A percentile compares a stretch with the other conserved stretches of the same genome.
These are phyloP conservation scores for Naganishia randhawae DNA, from an alignment of 768 basidiomycete genomes.

Conservation along the genomic window DNA sequence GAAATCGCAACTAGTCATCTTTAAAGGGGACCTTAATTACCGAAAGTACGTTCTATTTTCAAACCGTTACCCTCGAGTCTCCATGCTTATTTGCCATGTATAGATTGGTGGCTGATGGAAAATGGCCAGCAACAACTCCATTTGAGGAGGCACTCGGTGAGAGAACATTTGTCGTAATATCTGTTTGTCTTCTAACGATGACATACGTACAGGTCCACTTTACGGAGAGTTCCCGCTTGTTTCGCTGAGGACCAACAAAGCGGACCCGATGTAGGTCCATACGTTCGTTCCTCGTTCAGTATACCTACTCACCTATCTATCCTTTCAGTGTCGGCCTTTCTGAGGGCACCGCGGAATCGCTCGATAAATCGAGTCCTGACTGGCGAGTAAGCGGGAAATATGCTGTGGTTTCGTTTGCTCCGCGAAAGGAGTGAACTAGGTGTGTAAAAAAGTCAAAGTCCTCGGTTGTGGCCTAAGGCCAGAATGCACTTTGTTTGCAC, in stretches of 20 bases:
- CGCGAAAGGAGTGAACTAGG: not conserved
- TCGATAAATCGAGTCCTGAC: conserved; percentile 57
- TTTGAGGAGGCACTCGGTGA: conserved; percentile 63
- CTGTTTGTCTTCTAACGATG: not conserved
- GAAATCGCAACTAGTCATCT: conserved; percentile 44
- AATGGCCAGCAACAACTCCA: conserved; percentile 77
- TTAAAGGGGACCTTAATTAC: conserved; percentile 65
- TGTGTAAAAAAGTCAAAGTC: not conserved
- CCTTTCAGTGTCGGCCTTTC: conserved; percentile 62
- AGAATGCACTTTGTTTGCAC: not conserved
- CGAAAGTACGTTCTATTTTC: conserved; percentile 63
- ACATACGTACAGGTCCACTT: conserved; percentile 61
- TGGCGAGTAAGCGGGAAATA: conserved; percentile 50
- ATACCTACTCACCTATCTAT: conserved; percentile 1
- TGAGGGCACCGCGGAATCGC: conserved; percentile 62
- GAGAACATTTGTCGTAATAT: not conserved
- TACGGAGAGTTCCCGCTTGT: conserved; percentile 74
- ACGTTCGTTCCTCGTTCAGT: not conserved
- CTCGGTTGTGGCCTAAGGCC: not conserved
- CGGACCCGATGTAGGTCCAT: conserved; percentile 66
- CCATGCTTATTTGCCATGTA: not conserved
- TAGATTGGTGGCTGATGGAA: conserved; percentile 81
- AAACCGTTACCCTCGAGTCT: not conserved
- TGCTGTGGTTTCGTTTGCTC: conserved; percentile 45
- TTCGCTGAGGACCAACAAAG: conserved; percentile 88